Conservation (phyloP, 1,139 yeast genomes). For the Arxiozyma heterogenica region DNA sequence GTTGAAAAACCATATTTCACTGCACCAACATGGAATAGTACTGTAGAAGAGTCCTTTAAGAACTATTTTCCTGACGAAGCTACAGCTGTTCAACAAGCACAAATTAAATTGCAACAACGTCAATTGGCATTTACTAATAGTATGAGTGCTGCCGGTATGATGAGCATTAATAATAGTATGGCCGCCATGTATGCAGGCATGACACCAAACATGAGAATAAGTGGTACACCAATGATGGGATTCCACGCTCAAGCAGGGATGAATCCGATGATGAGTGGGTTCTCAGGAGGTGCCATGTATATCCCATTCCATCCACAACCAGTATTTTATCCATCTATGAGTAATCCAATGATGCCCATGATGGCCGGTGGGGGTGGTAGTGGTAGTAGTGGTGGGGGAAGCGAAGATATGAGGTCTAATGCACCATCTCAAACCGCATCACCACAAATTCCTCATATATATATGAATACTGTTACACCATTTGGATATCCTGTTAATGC, state of each 20-base stretch:
- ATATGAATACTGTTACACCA: constrained; percentile 18
- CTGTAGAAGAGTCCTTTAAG: constrained; percentile 47
- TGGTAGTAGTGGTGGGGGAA: constrained; percentile 6
- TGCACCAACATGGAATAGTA: constrained; percentile 72
- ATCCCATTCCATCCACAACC: constrained; percentile 31
- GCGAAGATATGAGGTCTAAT: constrained; percentile 13
- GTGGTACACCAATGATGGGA: constrained; percentile 10
- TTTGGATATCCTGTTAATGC: constrained; percentile 21
- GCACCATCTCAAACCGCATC: constrained; percentile 24
- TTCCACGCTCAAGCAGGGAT: constrained; percentile 4
- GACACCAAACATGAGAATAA: constrained; percentile 9
- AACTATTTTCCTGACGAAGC: constrained; percentile 37
- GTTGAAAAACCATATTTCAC: constrained; percentile 62
- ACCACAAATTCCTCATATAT: constrained; percentile 25
- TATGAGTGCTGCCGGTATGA: constrained; percentile 5
- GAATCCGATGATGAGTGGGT: constrained; percentile 25
- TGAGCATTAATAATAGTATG: constrained; percentile 1
- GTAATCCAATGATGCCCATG: constrained; percentile 26
- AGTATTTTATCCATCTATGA: constrained; percentile 27
- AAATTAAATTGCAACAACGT: constrained; percentile 27
- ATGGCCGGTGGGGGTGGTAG: constrained; percentile 12
- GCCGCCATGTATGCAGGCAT: constrained; percentile 9
- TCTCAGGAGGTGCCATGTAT: constrained; percentile 24
- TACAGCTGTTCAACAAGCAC: constrained; percentile 24
- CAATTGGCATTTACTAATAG: constrained; percentile 24